These are phyloP conservation scores for Zymoseptoria passerinii DNA, from an alignment of 2,329 filamentous ascomycete species.

Conservation along the genomic window DNA sequence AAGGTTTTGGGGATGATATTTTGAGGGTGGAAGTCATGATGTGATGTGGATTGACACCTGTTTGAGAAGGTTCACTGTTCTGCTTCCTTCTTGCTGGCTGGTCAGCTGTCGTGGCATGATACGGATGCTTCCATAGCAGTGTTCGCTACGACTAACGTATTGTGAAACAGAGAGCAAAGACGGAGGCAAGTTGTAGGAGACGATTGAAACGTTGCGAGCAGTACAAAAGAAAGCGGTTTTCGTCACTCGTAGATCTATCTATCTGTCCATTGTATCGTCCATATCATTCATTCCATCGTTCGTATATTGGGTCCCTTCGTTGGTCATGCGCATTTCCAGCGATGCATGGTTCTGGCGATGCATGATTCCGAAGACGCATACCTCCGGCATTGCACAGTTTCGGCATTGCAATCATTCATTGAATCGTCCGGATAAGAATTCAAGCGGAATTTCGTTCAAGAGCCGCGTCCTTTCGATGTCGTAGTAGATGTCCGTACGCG, in stretches of 20 bases:
- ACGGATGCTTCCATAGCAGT: not conserved
- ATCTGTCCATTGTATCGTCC: not conserved
- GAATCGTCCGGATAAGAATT: no score
- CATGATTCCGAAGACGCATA: not conserved
- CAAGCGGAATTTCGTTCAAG: no score
- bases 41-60: not conserved
- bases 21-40: slow-evolving; percentile 1
- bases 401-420: no score
- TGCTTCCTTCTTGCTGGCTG: not conserved
- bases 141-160: not conserved
- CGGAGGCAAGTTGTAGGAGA: no score
- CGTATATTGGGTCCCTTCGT: not conserved
- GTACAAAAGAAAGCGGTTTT: not conserved
- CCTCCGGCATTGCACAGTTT: not conserved
- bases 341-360: not conserved
- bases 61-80: not conserved
- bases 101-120: not conserved
- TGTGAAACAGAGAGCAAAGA: not conserved
- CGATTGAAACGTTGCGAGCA: not conserved
- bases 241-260: not conserved
- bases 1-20: slow-evolving; percentile 17
- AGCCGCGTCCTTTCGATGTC: no score
- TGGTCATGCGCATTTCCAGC: no score
- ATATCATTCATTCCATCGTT: not conserved
- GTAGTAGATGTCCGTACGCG: no score